Evolutionary conservation across 441 rosid species (phyloP), one percentile per base, ranked within the genome.

Genomic region (Erodium chrysanthum): DNA sequence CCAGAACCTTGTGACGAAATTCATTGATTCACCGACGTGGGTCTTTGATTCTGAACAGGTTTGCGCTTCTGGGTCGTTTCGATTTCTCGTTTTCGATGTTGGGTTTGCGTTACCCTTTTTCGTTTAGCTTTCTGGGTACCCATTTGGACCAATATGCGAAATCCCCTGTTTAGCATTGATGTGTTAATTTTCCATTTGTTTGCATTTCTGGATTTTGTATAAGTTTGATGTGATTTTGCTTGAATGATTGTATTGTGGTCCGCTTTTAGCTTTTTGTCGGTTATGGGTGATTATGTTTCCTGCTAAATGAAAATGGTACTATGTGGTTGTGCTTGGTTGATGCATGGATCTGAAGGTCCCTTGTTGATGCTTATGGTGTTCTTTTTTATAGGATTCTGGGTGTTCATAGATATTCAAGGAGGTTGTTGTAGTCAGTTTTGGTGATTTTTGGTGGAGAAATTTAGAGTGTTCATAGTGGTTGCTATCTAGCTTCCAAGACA

Each of bases 341-440:
- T 21, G 17, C 12, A 68, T 21, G 71, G 75, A 70, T 78, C 71
- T 68, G 56, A 73, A 63, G 18, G 56, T 68, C 67, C 63, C 63
- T 70, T 74, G 11, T 69, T 71, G 68, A 23, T 40, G 46, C 1
- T 74, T 27, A 68, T 68, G 63, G 60, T 40, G 35, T 68, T 31
- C 6, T 31, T 6, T 40, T 76, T 77, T 72, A 15, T 65, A 66
- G 75, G 69, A 70, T 67, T 71, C 68, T 70, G 70, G 74, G 46
- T 40, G 60, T 65, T 73, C 73, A 10, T 21, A 70, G 77, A 70
- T 74, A 54, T 64, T 64, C 63, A 7, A 31, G 68, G 52, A 15
- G 17, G 5, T 6, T 69, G 12, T 29, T 71, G 11, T n/a, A n/a
- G n/a, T 61, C 70, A 52, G 21, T 68, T 67, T 68, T 33, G n/a